These are phyloP conservation scores for Botrytis cinerea DNA, from an alignment of 2,329 filamentous ascomycete genomes.

Conservation along the genomic window DNA sequence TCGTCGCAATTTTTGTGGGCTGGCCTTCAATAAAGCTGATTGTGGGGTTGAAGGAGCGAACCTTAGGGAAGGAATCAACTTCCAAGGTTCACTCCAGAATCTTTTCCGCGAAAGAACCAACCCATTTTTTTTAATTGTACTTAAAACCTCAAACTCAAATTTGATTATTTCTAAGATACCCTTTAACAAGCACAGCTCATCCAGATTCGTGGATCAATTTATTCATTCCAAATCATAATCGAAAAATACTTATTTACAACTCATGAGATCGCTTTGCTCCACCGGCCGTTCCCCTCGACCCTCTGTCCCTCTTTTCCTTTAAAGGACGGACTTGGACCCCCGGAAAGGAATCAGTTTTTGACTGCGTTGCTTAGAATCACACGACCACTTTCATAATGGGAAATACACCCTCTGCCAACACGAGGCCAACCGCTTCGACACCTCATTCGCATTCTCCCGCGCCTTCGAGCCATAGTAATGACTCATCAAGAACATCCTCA, in stretches of 20 bases:
- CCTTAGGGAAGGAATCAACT: conserved; percentile 12
- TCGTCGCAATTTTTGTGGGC: conserved; percentile 11
- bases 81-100: conserved; percentile 15
- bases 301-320: neutral
- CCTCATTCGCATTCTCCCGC: conserved; percentile 38
- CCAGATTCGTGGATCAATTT: neutral
- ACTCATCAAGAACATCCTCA: conserved; percentile 34
- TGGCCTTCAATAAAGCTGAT: conserved; percentile 12
- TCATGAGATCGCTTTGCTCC: neutral
- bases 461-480: conserved; percentile 38
- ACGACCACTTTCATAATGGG: conserved; percentile 45
- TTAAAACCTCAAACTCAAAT: conserved; percentile 3
- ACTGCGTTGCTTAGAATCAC: conserved; percentile 23
- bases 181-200: neutral
- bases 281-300: neutral
- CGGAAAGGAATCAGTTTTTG: conserved; percentile 7
- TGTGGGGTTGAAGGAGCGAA: conserved; percentile 12
- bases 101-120: conserved; percentile 12
- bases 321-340: neutral
- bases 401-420: conserved; percentile 47
- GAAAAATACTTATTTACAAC: conserved; percentile 2
- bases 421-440: conserved; percentile 44
- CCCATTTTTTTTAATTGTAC: neutral
- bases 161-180: conserved; percentile 12
- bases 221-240: conserved; percentile 9